These are phyloP conservation scores for Geum urbanum DNA, from an alignment of 306 rosid genomes.

Conservation along the genomic window DNA sequence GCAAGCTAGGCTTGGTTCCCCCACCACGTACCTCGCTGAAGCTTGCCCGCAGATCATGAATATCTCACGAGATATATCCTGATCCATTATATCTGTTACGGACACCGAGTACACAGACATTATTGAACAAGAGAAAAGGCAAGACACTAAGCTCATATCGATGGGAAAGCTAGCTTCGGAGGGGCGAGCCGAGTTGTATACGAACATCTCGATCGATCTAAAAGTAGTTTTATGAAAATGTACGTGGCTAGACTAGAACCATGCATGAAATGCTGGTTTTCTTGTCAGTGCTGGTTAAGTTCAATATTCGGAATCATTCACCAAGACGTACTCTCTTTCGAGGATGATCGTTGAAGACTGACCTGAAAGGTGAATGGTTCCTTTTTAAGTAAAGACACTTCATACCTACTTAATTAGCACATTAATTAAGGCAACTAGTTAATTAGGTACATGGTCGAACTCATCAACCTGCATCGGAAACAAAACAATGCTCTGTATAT, in stretches of 20 bases:
- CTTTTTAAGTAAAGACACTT: background rate
- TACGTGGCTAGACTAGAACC: slow-evolving; percentile 9
- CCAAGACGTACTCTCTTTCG: background rate
- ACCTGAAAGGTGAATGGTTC: background rate
- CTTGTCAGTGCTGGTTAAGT: background rate
- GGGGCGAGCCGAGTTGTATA: background rate
- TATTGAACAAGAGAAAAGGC: background rate
- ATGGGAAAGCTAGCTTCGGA: background rate
- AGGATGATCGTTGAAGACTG: background rate
- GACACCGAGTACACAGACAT: background rate
- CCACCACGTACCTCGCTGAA: background rate
- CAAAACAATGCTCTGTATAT: too few relatives aligned
- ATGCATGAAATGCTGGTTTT: background rate
- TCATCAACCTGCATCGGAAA: background rate
- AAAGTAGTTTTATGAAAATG: background rate
- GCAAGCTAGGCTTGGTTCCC: background rate
- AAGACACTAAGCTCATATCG: background rate
- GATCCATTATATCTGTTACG: too few relatives aligned
- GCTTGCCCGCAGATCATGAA: background rate
- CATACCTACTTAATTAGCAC: background rate
- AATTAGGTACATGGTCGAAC: background rate
- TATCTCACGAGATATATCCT: slow-evolving; percentile 17
- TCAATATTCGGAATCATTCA: background rate
- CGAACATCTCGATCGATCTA: background rate
- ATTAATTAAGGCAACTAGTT: too few relatives aligned